A percentile compares a stretch with the other conserved stretches of the same genome.
Conservation (phyloP, 352 stramenopile species). For the Phytopythium helicoides region DNA sequence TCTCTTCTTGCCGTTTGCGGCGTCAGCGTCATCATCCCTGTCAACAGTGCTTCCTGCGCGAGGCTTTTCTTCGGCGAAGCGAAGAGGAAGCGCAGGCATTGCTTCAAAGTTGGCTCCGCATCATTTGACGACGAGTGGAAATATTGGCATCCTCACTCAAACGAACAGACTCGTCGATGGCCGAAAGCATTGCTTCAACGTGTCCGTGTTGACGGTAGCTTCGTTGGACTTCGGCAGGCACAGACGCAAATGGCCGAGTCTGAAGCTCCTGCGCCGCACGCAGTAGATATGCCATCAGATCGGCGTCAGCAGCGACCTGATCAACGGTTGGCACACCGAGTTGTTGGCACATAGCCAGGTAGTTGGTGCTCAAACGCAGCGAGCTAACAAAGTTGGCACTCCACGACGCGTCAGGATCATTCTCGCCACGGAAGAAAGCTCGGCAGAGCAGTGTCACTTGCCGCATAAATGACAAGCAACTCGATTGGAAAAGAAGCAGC, state of each 20-base stretch:
- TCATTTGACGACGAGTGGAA: constrained; percentile 16
- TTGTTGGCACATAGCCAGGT: constrained; percentile 73
- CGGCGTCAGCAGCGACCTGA: constrained; percentile 48
- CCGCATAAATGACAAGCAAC: constrained; percentile 67
- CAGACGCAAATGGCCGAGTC: constrained; percentile 35
- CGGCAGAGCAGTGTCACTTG: constrained; percentile 75
- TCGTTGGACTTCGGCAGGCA: constrained; percentile 45
- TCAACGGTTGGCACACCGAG: constrained; percentile 58
- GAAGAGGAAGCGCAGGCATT: constrained; percentile 57
- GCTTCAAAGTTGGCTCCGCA: constrained; percentile 44
- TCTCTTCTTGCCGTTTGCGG: constrained; percentile 9
- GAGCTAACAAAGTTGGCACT: constrained; percentile 82
- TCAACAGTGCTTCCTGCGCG: not conserved
- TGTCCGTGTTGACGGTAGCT: constrained; percentile 57
- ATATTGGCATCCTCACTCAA: constrained; percentile 11
- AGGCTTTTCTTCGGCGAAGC: constrained; percentile 34
- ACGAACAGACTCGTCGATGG: constrained; percentile 26
- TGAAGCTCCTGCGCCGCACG: constrained; percentile 52
- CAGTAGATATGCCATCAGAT: constrained; percentile 53
- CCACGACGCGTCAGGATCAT: constrained; percentile 71
- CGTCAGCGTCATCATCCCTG: not conserved
- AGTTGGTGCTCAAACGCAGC: constrained; percentile 71
- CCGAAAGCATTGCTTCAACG: constrained; percentile 35
- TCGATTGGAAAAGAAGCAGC: constrained; percentile 73
- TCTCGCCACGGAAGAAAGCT: constrained; percentile 72